These are phyloP conservation scores for Triticum urartu DNA, from an alignment of 176 grass and related monocot genomes.

Conservation along the genomic window DNA sequence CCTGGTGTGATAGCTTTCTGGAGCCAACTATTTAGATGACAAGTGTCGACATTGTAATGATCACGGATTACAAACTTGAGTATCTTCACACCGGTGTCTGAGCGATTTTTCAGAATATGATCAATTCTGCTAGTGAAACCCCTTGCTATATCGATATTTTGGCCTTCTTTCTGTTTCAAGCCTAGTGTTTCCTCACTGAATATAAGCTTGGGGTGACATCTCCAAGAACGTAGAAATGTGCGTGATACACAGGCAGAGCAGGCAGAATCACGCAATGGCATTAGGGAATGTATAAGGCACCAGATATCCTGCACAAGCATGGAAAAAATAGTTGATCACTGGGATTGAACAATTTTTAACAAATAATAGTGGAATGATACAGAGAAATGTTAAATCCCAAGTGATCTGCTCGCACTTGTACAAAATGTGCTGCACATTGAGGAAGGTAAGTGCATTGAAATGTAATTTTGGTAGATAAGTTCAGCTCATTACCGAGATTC, in stretches of 20 bases:
- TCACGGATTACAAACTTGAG: not conserved
- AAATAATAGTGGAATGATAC: not conserved
- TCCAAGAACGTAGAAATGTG: not conserved
- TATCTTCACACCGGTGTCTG: not conserved
- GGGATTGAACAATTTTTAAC: not conserved
- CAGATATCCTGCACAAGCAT: not conserved
- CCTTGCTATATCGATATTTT: too few relatives aligned
- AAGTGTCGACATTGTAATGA: not conserved
- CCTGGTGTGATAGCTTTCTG: not conserved
- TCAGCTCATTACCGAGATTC: too few relatives aligned
- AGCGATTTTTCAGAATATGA: not conserved
- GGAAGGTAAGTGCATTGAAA: too few relatives aligned
- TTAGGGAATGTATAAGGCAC: not conserved
- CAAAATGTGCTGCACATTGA: too few relatives aligned
- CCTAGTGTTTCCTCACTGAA: not conserved
- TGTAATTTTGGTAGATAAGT: too few relatives aligned
- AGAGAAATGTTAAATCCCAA: not conserved
- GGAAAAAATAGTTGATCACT: not conserved
- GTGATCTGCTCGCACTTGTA: too few relatives aligned
- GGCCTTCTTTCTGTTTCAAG: too few relatives aligned
- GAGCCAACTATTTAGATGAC: not conserved
- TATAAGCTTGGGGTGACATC: not conserved
- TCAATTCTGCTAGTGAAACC: not conserved
- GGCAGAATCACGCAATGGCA: not conserved
- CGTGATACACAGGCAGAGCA: not conserved